Evolutionary conservation across 225 moss, liverwort and hornwort genomes (phyloP), one percentile per base, ranked within the genome.

Genomic region (Anthoceros angustus): DNA sequence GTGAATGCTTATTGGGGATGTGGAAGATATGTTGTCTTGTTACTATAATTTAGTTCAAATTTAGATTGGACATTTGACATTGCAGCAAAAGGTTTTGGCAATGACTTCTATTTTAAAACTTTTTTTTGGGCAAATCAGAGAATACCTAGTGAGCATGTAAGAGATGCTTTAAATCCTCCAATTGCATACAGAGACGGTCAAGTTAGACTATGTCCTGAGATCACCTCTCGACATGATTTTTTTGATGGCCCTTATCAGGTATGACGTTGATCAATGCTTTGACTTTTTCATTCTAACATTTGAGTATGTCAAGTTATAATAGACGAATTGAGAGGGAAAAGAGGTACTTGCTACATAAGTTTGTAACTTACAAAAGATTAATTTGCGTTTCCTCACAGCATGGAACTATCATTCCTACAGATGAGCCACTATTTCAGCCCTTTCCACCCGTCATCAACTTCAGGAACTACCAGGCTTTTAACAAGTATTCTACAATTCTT

Each of bases 381-480:
- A 45, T 7, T 73, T 72, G 84, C 71, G 48, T 63, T 39, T 40
- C 14, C 14, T 45, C 40, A 12, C 41, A 94, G 94, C 81, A 84
- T 64, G 74, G 84, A 15, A 88, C 85, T 15, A 64, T 74, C 41
- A 90, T 95, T 0, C 80, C 67, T 0, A 66, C 71, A 46, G 85
- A 85, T 49, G 83, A 83, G 38, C 94, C 94, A 18, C 39, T 95
- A 20, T 95, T 95, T 76, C 90, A 95, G 72, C 86, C 94, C 0
- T 95, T 95, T 62, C 94, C 94, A 40, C 90, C 94, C 18, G 81
- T 88, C 64, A 67, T 95, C 64, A 79, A 81, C 18, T 95, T 95
- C 39, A 72, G 66, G 41, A 77, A 77, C 48, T 90, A 79, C 64
- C 86, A 88, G 69, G 82, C 88, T 1, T 95, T 84, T 12, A 78